Evolutionary conservation across 306 rosid species (phyloP), one percentile per base, ranked within the genome.

Genomic region (Cucumis hystrix): DNA sequence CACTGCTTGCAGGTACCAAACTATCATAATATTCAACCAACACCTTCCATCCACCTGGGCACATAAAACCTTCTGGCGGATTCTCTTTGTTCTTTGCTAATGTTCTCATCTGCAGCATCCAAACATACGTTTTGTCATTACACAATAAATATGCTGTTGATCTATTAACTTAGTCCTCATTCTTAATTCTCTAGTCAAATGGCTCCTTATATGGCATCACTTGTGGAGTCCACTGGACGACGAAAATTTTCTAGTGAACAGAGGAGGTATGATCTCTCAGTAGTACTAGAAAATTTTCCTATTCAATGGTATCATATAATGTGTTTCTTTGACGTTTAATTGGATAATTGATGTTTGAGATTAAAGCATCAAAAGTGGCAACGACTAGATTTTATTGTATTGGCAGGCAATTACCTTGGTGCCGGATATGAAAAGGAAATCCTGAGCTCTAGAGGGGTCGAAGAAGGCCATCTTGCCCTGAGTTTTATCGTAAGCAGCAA

Each of bases 1-100:
- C 90, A 4, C 69, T 83, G 85, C 67, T 80, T 0, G 85, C 83
- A 21, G 84, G 80, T 49, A 76, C 87, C 85, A 95, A 74, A 83
- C 99, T 92, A 77, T 89, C 98, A n/a, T 95, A 95, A 76, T 95
- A 95, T 0, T 95, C 98, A 2, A 95, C 99, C 73, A 95, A 85
- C 52, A 95, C 99, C 75, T 86, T 82, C 99, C 99, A 95, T 10
- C 99, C 99, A 70, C 96, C 91, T 10, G 97, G 98, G 88, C 98
- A 95, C 99, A 95, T 95, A 55, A 95, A 95, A 73, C 99, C 99
- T 71, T 91, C 97, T 1, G 99, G 99, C 56, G 99, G 99, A 79
- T 77, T 92, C 84, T 95, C 99, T 77, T 95, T 95, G 86, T 85
- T 90, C 90, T 87, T 86, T 30, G 98, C 99, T 54, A 95, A 93